A percentile compares a stretch with the other conserved stretches of the same genome.
Evolutionary conservation across 805 yeast species (phyloP).

Genomic region (Sugiyamaella marilandica): DNA sequence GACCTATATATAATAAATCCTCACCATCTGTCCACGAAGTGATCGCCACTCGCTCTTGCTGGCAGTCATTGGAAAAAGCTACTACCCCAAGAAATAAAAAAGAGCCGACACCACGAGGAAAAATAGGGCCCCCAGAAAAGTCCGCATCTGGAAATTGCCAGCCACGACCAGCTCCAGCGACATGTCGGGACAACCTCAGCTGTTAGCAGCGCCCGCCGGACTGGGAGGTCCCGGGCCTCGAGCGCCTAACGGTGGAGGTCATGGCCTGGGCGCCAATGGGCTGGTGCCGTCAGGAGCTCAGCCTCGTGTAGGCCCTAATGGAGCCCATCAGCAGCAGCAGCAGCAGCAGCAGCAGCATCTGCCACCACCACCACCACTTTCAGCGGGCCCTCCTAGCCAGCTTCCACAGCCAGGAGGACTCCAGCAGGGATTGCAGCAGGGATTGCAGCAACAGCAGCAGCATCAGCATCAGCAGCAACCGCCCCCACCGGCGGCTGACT

Average conservation of each 20-base stretch:
- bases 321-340: neutral
- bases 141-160: neutral
- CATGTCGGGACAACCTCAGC: slow-evolving; percentile 16
- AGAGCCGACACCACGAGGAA: neutral
- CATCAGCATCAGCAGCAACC: slow-evolving; percentile 26
- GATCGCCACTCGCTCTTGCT: too few relatives aligned
- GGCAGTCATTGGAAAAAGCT: too few relatives aligned
- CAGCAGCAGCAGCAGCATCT: too few relatives aligned
- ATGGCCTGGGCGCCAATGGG: slow-evolving; percentile 1
- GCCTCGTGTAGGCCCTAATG: slow-evolving; percentile 1
- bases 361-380: neutral
- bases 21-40: too few relatives aligned
- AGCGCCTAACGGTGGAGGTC: slow-evolving; percentile 15
- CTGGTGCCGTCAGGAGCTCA: neutral
- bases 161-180: neutral
- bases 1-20: neutral
- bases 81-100: neutral
- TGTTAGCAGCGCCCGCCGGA: slow-evolving; percentile 17
- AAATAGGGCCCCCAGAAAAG: neutral
- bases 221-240: slow-evolving; percentile 16
- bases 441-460: slow-evolving; percentile 8
- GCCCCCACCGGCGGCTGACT: slow-evolving; percentile 17
- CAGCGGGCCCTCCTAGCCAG: neutral
- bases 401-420: slow-evolving; percentile 8
- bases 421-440: slow-evolving; percentile 16